Evolutionary conservation across 352 stramenopile genomes (phyloP), one percentile per base, ranked within the genome.

Genomic region (Albugo candida): DNA sequence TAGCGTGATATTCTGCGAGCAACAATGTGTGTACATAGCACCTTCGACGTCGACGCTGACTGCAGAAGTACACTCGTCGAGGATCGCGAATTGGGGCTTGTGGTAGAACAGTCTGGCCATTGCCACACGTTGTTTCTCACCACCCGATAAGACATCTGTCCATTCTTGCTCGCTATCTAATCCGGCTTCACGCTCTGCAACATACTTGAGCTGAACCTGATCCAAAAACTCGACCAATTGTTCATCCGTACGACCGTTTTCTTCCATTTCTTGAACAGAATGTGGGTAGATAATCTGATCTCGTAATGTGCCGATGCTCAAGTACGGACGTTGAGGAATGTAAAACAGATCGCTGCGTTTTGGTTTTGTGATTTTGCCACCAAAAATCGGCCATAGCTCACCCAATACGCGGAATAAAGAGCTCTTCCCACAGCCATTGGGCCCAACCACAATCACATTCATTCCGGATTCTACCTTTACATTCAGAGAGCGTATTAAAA

Each of bases 241-340:
- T 10, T 61, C 64, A 38, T 89, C 76, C 17, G 58, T 77, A 21
- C 61, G 59, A 1, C 62, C 67, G 4, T 54, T 64, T 10, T 51
- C 57, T 16, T 68, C 47, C 70, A 84, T 87, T 3, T 88, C 63
- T 17, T 79, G 58, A 18, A 70, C 46, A 20, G 71, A 79, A 51
- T 91, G 71, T 17, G 82, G 82, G 54, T 95, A 95, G 36, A 93
- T 81, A 42, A 95, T 75, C 55, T 94, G 81, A 48, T 93, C 83
- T 12, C 82, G 69, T 40, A 95, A 71, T 14, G 65, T 81, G 11
- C 83, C 83, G 20, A 94, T 59, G 43, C 70, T 85, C 55, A 93
- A 52, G 55, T 94, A 95, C 31, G 83, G 81, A 10, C 78, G 73
- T 57, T 95, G 83, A 0, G 80, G 80, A 35, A 94, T 85, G 67